Percentiles rank a stretch among this genome's conserved stretches.
Conservation (phyloP, 1,139 yeast species). For the Candida frijolesensis region DNA sequence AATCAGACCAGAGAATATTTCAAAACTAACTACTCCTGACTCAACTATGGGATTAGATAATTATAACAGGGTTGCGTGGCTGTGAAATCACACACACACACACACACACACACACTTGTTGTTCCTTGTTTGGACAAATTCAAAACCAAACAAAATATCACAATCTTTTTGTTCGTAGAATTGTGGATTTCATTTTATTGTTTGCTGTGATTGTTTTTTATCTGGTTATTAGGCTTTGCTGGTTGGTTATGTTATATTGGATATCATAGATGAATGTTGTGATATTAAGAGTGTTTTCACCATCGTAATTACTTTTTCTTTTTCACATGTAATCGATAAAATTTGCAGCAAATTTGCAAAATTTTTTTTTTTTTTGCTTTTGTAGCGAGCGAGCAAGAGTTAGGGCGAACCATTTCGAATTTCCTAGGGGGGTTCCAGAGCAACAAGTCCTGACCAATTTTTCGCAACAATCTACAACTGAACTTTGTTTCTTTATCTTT, state of each 20-base stretch:
- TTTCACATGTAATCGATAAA: not conserved
- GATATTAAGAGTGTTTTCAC: too few species aligned
- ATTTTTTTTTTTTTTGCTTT: not conserved
- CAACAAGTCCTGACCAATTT: not conserved
- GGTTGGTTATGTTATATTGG: too few species aligned
- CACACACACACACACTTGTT: too few species aligned
- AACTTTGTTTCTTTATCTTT: not conserved
- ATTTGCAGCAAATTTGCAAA: not conserved
- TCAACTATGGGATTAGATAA: too few species aligned
- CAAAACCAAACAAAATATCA: not conserved
- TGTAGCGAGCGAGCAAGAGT: not conserved
- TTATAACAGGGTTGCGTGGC: too few species aligned
- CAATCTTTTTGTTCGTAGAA: not conserved
- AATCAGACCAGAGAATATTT: too few species aligned
- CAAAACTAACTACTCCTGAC: too few species aligned
- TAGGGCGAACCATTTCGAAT: too few species aligned
- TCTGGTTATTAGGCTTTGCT: not conserved
- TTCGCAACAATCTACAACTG: not conserved
- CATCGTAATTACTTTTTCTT: not conserved
- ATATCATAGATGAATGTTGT: not conserved
- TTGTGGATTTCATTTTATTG: not conserved
- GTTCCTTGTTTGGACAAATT: not conserved
- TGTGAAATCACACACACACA: too few species aligned
- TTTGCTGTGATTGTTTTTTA: not conserved
- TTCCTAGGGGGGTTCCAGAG: too few species aligned